These are phyloP conservation scores for Chlorella sp. DNA, from an alignment of 139 green algal species.

Conservation along the genomic window DNA sequence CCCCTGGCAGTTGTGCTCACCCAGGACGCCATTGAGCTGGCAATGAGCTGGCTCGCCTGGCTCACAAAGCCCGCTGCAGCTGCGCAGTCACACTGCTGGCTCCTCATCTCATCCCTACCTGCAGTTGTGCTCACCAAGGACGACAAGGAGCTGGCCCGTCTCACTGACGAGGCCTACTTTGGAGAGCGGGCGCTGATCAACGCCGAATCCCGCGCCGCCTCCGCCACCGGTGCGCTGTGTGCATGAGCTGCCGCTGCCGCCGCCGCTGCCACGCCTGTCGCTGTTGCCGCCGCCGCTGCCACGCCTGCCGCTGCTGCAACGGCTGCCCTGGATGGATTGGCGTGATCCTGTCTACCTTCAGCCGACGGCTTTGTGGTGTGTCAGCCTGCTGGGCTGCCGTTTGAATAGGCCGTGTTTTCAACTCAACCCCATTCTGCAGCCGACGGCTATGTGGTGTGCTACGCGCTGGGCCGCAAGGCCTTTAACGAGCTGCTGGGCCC, in stretches of 20 bases:
- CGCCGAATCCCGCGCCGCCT: conserved; percentile 39
- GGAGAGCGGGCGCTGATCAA: conserved; percentile 81
- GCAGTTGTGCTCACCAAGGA: conserved; percentile 21
- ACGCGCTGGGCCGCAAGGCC: conserved; percentile 57
- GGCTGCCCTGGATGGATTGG: no score
- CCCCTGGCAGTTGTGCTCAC: no score
- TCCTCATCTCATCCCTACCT: no score
- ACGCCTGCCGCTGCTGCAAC: background rate
- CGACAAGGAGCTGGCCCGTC: conserved; percentile 16
- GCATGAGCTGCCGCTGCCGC: background rate
- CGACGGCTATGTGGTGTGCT: conserved; percentile 72
- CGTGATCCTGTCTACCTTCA: no score
- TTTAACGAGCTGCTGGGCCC: conserved; percentile 90
- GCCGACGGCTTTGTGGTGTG: no score
- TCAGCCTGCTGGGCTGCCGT: no score
- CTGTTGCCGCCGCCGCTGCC: background rate
- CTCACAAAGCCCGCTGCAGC: no score
- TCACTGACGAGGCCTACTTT: conserved; percentile 74
- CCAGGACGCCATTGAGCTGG: no score
- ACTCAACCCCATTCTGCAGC: conserved; percentile 32
- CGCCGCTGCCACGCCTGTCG: background rate
- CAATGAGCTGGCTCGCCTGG: no score
- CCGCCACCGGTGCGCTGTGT: conserved; percentile 5
- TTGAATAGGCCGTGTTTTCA: no score
- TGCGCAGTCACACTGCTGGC: no score